Conservation (phyloP, 2,329 filamentous ascomycete genomes). For the Ophiosphaerella korrae region DNA sequence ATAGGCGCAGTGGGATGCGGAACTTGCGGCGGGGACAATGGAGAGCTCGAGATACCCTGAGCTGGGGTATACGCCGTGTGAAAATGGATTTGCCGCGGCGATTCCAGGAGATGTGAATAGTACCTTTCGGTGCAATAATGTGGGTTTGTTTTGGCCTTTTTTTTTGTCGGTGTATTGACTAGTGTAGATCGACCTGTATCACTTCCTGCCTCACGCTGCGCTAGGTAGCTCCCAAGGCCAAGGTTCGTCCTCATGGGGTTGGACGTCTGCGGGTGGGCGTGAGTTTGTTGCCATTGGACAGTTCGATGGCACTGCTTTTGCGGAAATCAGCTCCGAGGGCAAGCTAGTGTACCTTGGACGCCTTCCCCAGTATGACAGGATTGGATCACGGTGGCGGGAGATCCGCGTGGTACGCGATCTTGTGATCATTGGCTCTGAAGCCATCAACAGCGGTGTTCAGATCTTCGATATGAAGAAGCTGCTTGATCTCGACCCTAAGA, state of each 20-base stretch:
- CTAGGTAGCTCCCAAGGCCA: constrained; percentile 52
- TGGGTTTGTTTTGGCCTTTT: constrained; percentile 11
- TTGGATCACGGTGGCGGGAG: constrained; percentile 57
- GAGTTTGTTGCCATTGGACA: constrained; percentile 61
- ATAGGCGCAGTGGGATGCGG: constrained; percentile 32
- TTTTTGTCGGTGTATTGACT: constrained; percentile 10
- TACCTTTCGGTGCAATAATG: constrained; percentile 46
- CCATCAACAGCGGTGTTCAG: constrained; percentile 58
- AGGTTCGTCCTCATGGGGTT: constrained; percentile 56
- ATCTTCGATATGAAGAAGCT: constrained; percentile 64
- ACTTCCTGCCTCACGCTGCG: constrained; percentile 59
- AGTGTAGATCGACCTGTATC: constrained; percentile 56
- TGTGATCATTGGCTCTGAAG: constrained; percentile 44
- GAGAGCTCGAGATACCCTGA: constrained; percentile 35
- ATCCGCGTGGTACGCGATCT: constrained; percentile 50
- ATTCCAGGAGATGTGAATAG: constrained; percentile 42
- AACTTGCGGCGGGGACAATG: constrained; percentile 32
- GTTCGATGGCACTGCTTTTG: constrained; percentile 40
- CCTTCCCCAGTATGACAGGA: constrained; percentile 52
- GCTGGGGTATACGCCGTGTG: constrained; percentile 36
- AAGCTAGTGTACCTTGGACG: constrained; percentile 58
- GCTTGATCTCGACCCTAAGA: constrained; percentile 28
- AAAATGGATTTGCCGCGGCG: constrained; percentile 39
- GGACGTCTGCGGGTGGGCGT: constrained; percentile 56
- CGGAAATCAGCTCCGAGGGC: constrained; percentile 51